Evolutionary conservation across 495 filamentous ascomycete genomes (phyloP).

Genomic region (Podospora conica): DNA sequence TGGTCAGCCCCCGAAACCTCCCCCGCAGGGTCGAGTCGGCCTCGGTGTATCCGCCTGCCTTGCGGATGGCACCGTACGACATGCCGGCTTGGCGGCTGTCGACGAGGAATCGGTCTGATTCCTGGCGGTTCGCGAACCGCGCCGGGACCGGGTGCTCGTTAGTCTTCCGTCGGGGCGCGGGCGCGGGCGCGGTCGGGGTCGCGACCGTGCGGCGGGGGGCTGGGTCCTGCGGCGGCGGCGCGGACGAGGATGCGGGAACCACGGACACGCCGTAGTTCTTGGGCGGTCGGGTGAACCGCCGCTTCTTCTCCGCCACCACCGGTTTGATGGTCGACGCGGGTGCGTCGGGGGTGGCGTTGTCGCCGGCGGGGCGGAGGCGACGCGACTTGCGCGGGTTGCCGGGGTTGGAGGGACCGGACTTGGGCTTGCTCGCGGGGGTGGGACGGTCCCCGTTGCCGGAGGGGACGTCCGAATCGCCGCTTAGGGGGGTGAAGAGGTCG

Average conservation of each 20-base stretch:
- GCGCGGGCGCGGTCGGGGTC: not conserved
- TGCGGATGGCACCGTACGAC: slow-evolving; percentile 76
- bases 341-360: not conserved
- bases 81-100: slow-evolving; percentile 56
- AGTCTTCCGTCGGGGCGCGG: not conserved
- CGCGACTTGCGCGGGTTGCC: too few species aligned
- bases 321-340: not conserved
- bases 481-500: not conserved
- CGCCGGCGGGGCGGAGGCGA: not conserved
- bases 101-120: slow-evolving; percentile 60
- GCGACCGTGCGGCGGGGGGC: not conserved
- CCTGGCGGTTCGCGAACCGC: not conserved
- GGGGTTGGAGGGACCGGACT: not conserved
- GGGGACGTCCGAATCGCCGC: not conserved
- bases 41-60: slow-evolving; percentile 58
- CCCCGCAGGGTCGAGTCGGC: slow-evolving; percentile 87
- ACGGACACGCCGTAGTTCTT: not conserved
- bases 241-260: not conserved
- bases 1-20: slow-evolving; percentile 71
- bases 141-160: not conserved
- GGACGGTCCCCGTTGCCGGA: too few species aligned
- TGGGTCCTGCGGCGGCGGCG: not conserved
- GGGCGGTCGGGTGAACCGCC: not conserved
- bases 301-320: not conserved
- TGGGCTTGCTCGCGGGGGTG: too few species aligned